Conservation (phyloP, 768 basidiomycete genomes). For the Cyclocybe aegerita region DNA sequence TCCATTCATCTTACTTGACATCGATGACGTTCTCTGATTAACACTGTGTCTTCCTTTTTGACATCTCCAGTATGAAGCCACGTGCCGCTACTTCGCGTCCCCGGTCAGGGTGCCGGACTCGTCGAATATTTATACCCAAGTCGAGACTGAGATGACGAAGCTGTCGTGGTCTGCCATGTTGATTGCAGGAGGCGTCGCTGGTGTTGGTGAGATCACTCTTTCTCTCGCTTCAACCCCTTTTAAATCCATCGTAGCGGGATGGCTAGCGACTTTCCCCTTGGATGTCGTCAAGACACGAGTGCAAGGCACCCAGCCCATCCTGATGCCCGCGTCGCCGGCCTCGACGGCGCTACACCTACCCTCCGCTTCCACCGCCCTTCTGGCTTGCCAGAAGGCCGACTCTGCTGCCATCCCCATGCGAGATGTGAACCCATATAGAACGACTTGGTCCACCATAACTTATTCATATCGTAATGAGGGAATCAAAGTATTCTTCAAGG, state of each 20-base stretch:
- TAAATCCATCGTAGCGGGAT: slow-evolving; percentile 46
- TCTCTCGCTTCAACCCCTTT: neutral
- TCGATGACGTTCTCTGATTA: neutral
- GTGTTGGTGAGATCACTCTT: slow-evolving; percentile 40
- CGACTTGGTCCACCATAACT: slow-evolving; percentile 54
- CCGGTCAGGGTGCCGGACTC: slow-evolving; percentile 18
- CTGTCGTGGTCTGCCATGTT: slow-evolving; percentile 59
- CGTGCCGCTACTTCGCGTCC: slow-evolving; percentile 47
- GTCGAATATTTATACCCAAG: slow-evolving; percentile 38
- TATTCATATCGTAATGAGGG: slow-evolving; percentile 69
- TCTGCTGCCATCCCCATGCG: slow-evolving; percentile 2
- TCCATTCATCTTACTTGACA: neutral
- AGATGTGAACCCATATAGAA: slow-evolving; percentile 53
- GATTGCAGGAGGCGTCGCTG: slow-evolving; percentile 75
- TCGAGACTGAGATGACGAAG: slow-evolving; percentile 34
- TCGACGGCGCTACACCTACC: neutral
- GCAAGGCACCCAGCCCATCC: slow-evolving; percentile 48
- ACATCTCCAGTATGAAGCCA: slow-evolving; percentile 57
- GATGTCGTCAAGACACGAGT: slow-evolving; percentile 91
- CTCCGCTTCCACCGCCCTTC: slow-evolving; percentile 13
- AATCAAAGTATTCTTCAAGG: slow-evolving; percentile 67
- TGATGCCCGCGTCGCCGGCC: slow-evolving; percentile 2
- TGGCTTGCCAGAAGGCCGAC: neutral
- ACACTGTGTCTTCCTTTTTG: neutral
- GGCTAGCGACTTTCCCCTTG: slow-evolving; percentile 82